Evolutionary conservation across 2,329 filamentous ascomycete species (phyloP).

Genomic region (Fusarium xyrophilum): DNA sequence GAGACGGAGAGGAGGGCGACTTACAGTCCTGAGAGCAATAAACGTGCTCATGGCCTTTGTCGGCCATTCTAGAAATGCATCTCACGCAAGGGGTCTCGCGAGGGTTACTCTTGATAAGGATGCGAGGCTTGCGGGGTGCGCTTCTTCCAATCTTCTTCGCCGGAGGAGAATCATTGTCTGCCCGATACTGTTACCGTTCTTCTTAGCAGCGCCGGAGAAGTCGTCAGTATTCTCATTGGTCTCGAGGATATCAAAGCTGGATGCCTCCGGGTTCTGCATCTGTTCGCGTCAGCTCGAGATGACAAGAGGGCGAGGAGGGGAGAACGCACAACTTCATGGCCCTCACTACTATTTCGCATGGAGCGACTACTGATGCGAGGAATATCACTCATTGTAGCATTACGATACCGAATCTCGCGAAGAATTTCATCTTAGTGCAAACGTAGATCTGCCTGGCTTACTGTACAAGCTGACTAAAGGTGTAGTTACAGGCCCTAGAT

Average conservation of each 20-base stretch:
- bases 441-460: neutral
- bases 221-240: no score
- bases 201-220: neutral
- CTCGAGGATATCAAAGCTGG: no score
- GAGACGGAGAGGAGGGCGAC: neutral
- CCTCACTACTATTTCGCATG: neutral
- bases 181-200: neutral
- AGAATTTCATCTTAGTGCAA: neutral
- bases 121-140: neutral
- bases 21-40: neutral
- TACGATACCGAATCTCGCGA: neutral
- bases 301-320: neutral
- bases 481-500: neutral
- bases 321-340: neutral
- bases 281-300: neutral
- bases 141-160: neutral
- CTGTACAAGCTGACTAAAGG: neutral
- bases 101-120: neutral
- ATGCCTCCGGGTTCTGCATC: neutral
- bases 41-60: neutral
- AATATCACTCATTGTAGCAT: neutral
- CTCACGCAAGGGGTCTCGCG: neutral
- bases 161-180: neutral
- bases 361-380: neutral
- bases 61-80: neutral